phyloP scores from a whole-genome alignment of 2,329 filamentous ascomycete species.

The Pezicula neosporulosa region DNA sequence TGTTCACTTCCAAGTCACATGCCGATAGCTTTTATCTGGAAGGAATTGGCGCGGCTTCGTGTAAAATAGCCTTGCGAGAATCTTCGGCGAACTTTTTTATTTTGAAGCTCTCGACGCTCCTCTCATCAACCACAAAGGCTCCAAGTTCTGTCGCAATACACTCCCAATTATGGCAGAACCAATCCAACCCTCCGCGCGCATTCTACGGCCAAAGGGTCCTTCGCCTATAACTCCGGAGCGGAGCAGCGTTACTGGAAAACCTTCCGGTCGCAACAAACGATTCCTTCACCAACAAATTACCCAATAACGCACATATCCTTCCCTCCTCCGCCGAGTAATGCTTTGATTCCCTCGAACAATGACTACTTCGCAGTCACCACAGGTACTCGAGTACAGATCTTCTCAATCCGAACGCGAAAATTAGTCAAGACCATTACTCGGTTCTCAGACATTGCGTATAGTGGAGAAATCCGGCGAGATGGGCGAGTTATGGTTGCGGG shows the following conservation, averaged over 20 bases:
- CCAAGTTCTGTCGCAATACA: not conserved
- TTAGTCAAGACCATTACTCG: constrained; percentile 90
- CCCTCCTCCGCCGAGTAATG: constrained; percentile 44
- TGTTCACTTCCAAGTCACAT: not conserved
- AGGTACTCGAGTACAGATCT: constrained; percentile 88
- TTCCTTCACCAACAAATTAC: constrained; percentile 86
- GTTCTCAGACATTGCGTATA: constrained; percentile 87
- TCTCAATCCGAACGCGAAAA: constrained; percentile 88
- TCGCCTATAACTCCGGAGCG: constrained; percentile 81
- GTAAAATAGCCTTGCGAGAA: constrained; percentile 2
- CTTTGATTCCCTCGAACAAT: constrained; percentile 42
- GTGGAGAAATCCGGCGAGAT: constrained; percentile 84
- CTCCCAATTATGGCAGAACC: constrained; percentile 10
- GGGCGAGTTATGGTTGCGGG: constrained; percentile 86
- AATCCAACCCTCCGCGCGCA: constrained; percentile 36
- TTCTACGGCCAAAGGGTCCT: constrained; percentile 81
- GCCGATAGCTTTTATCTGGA: not conserved
- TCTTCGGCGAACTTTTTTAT: constrained; percentile 1
- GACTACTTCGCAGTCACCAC: constrained; percentile 92
- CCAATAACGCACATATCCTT: constrained; percentile 88
- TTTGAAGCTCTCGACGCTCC: not conserved
- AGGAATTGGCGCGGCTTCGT: not conserved
- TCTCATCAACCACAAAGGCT: not conserved
- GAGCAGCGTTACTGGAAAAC: constrained; percentile 96
- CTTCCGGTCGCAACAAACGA: constrained; percentile 86